A percentile compares a stretch with the other conserved stretches of the same genome.
phyloP scores from a whole-genome alignment of 2,329 filamentous ascomycete species.

The Endothia cerciana region DNA sequence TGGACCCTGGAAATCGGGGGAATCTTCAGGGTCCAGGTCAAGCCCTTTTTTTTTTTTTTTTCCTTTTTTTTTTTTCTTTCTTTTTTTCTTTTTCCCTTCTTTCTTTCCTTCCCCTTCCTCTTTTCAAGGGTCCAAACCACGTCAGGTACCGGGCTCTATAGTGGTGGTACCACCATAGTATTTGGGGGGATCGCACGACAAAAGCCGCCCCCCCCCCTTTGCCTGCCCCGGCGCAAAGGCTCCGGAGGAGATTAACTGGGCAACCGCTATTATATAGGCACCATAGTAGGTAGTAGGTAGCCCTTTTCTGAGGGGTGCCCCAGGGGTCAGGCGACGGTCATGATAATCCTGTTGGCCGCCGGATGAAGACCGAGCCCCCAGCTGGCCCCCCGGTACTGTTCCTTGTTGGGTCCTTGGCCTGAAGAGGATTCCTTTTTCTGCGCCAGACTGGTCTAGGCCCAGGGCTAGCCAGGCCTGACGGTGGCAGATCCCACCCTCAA shows the following conservation, averaged over 20 bases:
- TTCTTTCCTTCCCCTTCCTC: neutral
- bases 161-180: neutral
- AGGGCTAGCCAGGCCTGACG: constrained; percentile 1
- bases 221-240: neutral
- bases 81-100: neutral
- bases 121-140: constrained; percentile 6
- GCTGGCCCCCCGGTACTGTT: too few species aligned
- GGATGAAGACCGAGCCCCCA: too few species aligned
- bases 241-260: neutral
- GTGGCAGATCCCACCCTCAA: neutral
- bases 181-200: too few species aligned
- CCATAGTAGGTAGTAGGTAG: too few species aligned
- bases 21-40: constrained; percentile 5
- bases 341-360: too few species aligned
- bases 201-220: neutral
- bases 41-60: neutral
- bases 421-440: neutral
- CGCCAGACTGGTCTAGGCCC: constrained; percentile 11
- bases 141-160: neutral
- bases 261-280: neutral
- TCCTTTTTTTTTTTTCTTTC: neutral
- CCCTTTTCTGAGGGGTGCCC: too few species aligned
- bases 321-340: too few species aligned
- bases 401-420: too few species aligned
- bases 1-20: neutral